Evolutionary conservation across 169 alveolate species (phyloP).

Genomic region (Eimeria falciformis): DNA sequence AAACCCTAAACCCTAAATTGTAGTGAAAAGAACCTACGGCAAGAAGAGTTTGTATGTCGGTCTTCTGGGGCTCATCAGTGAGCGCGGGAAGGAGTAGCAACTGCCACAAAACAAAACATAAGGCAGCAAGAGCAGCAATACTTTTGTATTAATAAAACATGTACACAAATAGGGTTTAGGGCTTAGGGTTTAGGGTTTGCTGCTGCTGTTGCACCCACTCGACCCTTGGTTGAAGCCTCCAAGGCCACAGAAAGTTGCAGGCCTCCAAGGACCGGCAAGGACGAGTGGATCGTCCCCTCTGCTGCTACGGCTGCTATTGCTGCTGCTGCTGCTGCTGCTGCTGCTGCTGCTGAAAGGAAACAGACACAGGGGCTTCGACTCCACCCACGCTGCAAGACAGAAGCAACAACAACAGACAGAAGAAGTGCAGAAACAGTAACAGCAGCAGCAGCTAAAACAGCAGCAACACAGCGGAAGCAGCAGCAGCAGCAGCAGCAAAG

Average conservation of each 20-base stretch:
- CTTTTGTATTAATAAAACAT: no score
- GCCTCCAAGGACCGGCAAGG: background rate
- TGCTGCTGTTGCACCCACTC: background rate
- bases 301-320: slow-evolving; percentile 67
- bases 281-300: background rate
- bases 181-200: slow-evolving; percentile 21
- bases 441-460: background rate
- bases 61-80: background rate
- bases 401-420: slow-evolving; percentile 42
- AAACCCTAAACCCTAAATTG: slow-evolving; percentile 26
- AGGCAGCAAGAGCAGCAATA: slow-evolving; percentile 1
- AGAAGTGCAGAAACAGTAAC: slow-evolving; percentile 55
- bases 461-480: background rate
- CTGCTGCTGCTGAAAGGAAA: slow-evolving; percentile 47
- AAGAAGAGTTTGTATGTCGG: background rate
- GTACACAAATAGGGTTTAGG: background rate
- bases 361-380: slow-evolving; percentile 29
- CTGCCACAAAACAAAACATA: slow-evolving; percentile 22
- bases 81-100: slow-evolving; percentile 62
- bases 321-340: slow-evolving; percentile 51
- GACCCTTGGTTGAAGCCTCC: background rate
- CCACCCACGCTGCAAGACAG: slow-evolving; percentile 55
- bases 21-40: background rate
- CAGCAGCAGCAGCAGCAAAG: slow-evolving; percentile 44
- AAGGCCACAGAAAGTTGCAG: slow-evolving; percentile 20